These are phyloP conservation scores for Tolypocladium pustulatum DNA, from an alignment of 2,329 filamentous ascomycete species.

Conservation along the genomic window DNA sequence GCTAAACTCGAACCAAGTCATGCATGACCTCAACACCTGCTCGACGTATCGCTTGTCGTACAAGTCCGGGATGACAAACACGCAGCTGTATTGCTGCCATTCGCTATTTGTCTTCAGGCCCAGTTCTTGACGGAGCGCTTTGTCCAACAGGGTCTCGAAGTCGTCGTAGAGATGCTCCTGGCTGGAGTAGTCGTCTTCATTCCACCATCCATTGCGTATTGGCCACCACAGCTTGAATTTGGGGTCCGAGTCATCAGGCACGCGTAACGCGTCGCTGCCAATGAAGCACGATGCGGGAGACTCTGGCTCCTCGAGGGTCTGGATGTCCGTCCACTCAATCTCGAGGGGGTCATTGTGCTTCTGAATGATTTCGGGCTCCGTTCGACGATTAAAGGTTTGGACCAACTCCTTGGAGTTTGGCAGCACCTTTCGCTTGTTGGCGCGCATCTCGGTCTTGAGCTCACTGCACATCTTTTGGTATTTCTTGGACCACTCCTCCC, in stretches of 20 bases:
- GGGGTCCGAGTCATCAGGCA: conserved; percentile 80
- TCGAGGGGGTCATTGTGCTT: conserved; percentile 92
- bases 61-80: conserved; percentile 93
- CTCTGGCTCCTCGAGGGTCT: conserved; percentile 53
- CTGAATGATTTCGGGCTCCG: conserved; percentile 74
- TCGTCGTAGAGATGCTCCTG: conserved; percentile 77
- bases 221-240: conserved; percentile 93
- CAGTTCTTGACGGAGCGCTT: conserved; percentile 76
- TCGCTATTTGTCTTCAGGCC: conserved; percentile 67
- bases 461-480: conserved; percentile 79
- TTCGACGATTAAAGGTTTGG: conserved; percentile 83
- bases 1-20: conserved; percentile 83
- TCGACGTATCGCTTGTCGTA: conserved; percentile 94
- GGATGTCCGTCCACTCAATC: conserved; percentile 89
- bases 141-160: conserved; percentile 76
- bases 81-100: conserved; percentile 85
- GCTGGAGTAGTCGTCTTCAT: conserved; percentile 78
- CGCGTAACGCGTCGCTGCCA: conserved; percentile 70
- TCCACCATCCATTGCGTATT: conserved; percentile 74
- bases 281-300: conserved; percentile 56
- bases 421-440: conserved; percentile 86
- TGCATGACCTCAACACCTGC: conserved; percentile 70
- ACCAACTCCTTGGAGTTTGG: conserved; percentile 98
- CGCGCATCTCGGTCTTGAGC: conserved; percentile 80
- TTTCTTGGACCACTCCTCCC: conserved; percentile 65